Percentiles rank a stretch among this genome's conserved stretches.
phyloP scores from a whole-genome alignment of 2,329 filamentous ascomycete genomes.

The Venturia oleaginea region DNA sequence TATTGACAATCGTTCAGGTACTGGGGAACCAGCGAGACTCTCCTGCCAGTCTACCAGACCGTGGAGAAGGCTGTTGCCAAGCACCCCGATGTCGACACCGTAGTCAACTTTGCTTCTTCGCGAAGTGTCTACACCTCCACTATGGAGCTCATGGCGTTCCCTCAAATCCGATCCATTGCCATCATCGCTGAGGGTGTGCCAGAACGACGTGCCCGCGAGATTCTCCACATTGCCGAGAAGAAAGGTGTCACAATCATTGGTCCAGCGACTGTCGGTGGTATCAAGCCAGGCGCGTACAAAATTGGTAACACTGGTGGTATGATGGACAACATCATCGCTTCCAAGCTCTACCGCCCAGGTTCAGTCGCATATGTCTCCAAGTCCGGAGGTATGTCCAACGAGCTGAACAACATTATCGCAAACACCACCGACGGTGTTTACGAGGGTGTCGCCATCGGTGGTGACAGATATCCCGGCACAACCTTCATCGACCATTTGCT shows the following conservation, averaged over 20 bases:
- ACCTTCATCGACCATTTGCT: constrained; percentile 99
- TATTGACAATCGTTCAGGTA: constrained; percentile 45
- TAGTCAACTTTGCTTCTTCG: constrained; percentile 99
- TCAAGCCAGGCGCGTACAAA: constrained; percentile 99
- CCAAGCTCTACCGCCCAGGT: constrained; percentile 98
- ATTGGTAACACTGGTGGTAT: constrained; percentile 99
- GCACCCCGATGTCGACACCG: constrained; percentile 92
- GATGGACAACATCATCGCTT: constrained; percentile 99
- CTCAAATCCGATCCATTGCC: constrained; percentile 96
- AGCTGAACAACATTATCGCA: constrained; percentile 98
- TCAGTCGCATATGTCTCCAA: constrained; percentile 99
- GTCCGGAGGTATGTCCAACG: constrained; percentile 99
- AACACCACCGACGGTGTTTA: constrained; percentile 96
- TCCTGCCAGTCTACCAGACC: constrained; percentile 95
- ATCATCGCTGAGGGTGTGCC: constrained; percentile 99
- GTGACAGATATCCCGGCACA: constrained; percentile 96
- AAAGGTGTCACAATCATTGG: constrained; percentile 99
- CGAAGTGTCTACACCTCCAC: constrained; percentile 98
- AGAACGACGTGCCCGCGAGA: constrained; percentile 95
- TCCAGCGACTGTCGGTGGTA: constrained; percentile 95
- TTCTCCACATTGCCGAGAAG: constrained; percentile 91
- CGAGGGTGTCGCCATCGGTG: constrained; percentile 98
- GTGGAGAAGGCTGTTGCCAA: constrained; percentile 88
- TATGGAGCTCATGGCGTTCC: constrained; percentile 94
- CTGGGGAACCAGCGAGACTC: constrained; percentile 99